phyloP scores from a whole-genome alignment of 169 alveolate genomes.

The Cyclospora cayetanensis region DNA sequence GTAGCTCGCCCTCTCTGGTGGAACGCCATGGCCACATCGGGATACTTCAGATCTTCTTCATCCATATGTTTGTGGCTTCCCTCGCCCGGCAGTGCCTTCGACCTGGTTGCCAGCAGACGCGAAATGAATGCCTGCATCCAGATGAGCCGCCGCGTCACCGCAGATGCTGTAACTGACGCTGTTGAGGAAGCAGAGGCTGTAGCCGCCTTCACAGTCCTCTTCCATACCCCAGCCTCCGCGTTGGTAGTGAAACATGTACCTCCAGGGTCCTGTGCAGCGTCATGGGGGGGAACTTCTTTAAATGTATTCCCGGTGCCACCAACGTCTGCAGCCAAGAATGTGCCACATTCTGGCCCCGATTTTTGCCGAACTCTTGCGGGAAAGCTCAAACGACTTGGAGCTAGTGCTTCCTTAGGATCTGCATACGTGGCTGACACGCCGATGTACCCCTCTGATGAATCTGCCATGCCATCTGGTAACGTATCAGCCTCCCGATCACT shows the following conservation, averaged over 20 bases:
- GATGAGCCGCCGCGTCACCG: not conserved
- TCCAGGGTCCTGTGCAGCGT: not conserved
- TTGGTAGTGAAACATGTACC: too few relatives aligned
- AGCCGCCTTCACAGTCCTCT: too few relatives aligned
- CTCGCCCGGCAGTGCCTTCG: not conserved
- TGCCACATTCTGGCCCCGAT: too few relatives aligned
- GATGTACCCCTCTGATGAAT: too few relatives aligned
- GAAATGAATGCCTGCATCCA: not conserved
- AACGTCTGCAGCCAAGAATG: not conserved
- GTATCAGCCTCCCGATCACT: too few relatives aligned
- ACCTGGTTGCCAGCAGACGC: not conserved
- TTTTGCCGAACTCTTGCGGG: too few relatives aligned
- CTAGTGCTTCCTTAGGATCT: too few relatives aligned
- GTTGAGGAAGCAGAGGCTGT: not conserved
- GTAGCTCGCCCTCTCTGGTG: constrained; percentile 2
- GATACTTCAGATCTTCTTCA: not conserved
- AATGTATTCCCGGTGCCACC: not conserved
- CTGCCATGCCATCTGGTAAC: too few relatives aligned
- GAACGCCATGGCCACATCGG: constrained; percentile 21
- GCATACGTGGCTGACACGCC: too few relatives aligned
- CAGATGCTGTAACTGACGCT: not conserved
- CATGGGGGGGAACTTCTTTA: not conserved
- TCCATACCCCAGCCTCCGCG: too few relatives aligned
- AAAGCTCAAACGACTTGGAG: too few relatives aligned
- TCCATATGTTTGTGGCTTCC: too few relatives aligned